Conservation (phyloP, 192 early-diverging fungal genomes). For the Backusella mclennaniae region DNA sequence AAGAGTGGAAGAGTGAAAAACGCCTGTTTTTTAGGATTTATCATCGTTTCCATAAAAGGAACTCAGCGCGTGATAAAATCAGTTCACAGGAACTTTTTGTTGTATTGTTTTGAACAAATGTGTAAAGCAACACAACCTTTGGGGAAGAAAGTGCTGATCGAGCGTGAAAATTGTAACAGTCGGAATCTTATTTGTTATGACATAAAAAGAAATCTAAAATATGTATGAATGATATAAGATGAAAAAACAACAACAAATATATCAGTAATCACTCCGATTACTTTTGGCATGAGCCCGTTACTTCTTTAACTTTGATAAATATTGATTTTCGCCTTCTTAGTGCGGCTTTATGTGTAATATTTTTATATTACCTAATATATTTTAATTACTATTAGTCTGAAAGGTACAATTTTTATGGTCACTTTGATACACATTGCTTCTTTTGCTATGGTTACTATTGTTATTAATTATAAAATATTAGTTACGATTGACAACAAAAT, state of each 20-base stretch:
- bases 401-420: no score
- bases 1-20: not conserved
- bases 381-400: not conserved
- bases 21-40: not conserved
- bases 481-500: not conserved
- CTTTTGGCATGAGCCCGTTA: not conserved
- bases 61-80: not conserved
- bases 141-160: not conserved
- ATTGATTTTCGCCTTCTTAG: not conserved
- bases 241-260: not conserved
- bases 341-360: no score
- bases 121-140: not conserved
- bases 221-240: not conserved
- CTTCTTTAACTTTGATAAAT: not conserved
- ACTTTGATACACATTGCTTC: no score
- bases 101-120: not conserved
- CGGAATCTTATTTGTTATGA: not conserved
- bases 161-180: not conserved
- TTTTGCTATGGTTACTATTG: no score
- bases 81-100: not conserved
- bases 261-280: not conserved
- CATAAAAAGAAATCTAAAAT: not conserved
- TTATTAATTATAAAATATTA: no score
- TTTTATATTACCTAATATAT: not conserved
- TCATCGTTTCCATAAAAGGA: slow-evolving; percentile 2